phyloP scores from a whole-genome alignment of 192 early-diverging fungal genomes.

The Coemansia umbellata region DNA sequence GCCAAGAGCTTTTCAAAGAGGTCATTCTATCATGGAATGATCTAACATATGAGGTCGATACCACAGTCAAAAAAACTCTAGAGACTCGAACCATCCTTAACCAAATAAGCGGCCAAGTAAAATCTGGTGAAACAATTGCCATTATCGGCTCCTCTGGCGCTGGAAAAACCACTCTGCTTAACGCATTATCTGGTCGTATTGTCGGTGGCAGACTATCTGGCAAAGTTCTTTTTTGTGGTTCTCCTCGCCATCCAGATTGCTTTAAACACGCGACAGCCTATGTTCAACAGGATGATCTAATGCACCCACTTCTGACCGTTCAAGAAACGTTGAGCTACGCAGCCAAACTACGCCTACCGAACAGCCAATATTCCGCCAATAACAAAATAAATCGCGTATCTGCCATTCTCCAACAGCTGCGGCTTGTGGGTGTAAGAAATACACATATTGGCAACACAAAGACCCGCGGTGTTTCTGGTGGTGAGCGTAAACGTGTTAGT shows the following conservation, averaged over 20 bases:
- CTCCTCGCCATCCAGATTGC: conserved; percentile 14
- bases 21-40: conserved; percentile 28
- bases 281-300: conserved; percentile 56
- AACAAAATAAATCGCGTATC: conserved; percentile 60
- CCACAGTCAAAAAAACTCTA: conserved; percentile 2
- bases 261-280: conserved; percentile 44
- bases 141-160: conserved; percentile 93
- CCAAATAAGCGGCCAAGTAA: conserved; percentile 63
- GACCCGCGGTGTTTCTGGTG: conserved; percentile 51
- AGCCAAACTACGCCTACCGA: conserved; percentile 64
- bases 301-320: conserved; percentile 65
- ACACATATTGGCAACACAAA: conserved; percentile 50
- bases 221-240: conserved; percentile 51
- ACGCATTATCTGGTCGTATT: conserved; percentile 74
- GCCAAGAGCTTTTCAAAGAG: neutral
- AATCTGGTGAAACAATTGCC: conserved; percentile 69
- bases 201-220: conserved; percentile 56
- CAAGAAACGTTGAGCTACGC: conserved; percentile 74
- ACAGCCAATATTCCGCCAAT: conserved; percentile 34
- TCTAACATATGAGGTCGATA: conserved; percentile 30
- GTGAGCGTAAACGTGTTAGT: conserved; percentile 53
- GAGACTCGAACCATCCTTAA: conserved; percentile 51
- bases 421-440: conserved; percentile 56
- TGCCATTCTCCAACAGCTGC: conserved; percentile 58
- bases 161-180: conserved; percentile 83